These are phyloP conservation scores for Pythium pectinolyticum DNA, from an alignment of 352 stramenopile species.

Conservation along the genomic window DNA sequence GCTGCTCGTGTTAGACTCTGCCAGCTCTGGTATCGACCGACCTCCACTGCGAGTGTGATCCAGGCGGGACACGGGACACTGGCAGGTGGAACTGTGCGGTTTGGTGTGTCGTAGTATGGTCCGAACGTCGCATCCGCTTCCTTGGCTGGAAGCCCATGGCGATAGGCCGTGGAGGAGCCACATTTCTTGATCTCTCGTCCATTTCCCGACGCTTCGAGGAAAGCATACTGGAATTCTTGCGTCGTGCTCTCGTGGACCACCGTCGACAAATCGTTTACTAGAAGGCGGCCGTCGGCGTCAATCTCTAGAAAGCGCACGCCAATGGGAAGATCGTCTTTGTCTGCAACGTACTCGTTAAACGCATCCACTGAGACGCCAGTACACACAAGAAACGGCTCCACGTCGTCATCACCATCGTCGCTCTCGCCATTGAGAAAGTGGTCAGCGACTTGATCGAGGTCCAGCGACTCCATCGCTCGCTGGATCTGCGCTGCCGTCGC, in stretches of 20 bases:
- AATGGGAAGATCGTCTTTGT: constrained; percentile 24
- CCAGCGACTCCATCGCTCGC: no score
- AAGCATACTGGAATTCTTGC: constrained; percentile 5
- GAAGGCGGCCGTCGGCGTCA: constrained; percentile 17
- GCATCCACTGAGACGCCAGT: constrained; percentile 27
- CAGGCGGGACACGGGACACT: constrained; percentile 10
- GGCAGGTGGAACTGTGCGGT: constrained; percentile 2
- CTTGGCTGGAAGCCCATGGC: constrained; percentile 16
- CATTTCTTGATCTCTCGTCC: constrained; percentile 6
- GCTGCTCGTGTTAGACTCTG: constrained; percentile 13
- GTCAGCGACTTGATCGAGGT: no score
- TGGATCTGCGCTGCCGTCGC: no score
- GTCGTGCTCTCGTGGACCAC: constrained; percentile 19
- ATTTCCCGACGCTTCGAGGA: constrained; percentile 21
- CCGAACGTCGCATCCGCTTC: constrained; percentile 32
- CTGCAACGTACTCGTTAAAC: constrained; percentile 30
- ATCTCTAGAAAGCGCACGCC: constrained; percentile 25
- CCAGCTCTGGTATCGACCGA: constrained; percentile 22
- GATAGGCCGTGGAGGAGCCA: constrained; percentile 22
- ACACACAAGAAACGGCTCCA: constrained; percentile 30
- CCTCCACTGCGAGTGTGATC: constrained; percentile 25
- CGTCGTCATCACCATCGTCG: constrained; percentile 16
- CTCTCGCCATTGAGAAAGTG: neutral
- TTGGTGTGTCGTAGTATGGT: constrained; percentile 7
- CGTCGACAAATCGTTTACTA: constrained; percentile 21